Evolutionary conservation across 2,329 filamentous ascomycete genomes (phyloP), one percentile per base, ranked within the genome.

Genomic region (Teratosphaeria nubilosa): DNA sequence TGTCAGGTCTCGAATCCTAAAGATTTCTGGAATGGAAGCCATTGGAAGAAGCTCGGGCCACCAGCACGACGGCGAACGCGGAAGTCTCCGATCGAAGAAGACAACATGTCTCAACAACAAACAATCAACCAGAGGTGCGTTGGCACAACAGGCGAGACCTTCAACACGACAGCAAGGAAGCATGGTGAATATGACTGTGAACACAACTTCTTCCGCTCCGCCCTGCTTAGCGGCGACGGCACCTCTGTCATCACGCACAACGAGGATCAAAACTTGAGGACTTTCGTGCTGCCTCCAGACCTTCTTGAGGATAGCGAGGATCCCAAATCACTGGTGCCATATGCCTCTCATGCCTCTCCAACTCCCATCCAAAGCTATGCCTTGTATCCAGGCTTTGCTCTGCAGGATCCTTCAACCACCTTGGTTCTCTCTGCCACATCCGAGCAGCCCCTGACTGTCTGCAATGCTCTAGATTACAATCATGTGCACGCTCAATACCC

Each of bases 371-470:
- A 81, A 71, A 75, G 80, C 24, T 79, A 78, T 51, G 75, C 80
- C 2, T 66, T 79, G 11, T 82, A 83, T 62, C 83, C 84, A 0
- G 72, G 73, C 57, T 86, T 79, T 71, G 72, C 76, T 58, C 71
- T 83, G 13, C 73, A 77, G 51, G 76, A 84, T 57, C 68, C 76
- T 1, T 73, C 73, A 5, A 81, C 75, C 1, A 77, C 76, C 1
- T 69, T 81, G 3, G 72, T 83, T 10, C 74, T 86, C 1, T 74
- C 78, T 25, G 80, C 80, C 41, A 70, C 76, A 5, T 72, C 76
- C 30, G 78, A 83, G 60, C 77, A 80, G 53, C 83, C 83, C 4
- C 79, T 86, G 56, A 76, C 76, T 10, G 72, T 86, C 14, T 72
- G 76, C 59, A 85, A 84, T 54, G 79, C 79, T 1, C 69, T 85